Evolutionary conservation across 2,329 filamentous ascomycete genomes (phyloP), one percentile per base, ranked within the genome.

Genomic region (Aspergillus calidoustus): DNA sequence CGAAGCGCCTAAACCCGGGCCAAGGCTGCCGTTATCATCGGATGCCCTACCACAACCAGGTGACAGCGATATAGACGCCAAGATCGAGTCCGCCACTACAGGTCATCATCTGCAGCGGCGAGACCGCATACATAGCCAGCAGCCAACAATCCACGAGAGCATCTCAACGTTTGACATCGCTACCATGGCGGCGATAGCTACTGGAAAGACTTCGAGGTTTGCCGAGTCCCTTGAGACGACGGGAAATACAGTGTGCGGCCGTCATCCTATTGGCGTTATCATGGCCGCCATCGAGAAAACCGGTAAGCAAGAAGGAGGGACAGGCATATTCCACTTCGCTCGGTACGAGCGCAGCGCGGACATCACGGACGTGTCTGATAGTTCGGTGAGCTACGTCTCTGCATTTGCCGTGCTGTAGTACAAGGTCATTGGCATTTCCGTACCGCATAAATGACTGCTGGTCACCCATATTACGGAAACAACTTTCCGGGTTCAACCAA

Each of bases 371-470:
- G 81, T 89, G 1, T 76, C 74, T 17, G 92, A 97, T 66, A 95
- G 89, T 67, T 97, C 93, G 69, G 95, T 99, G 55, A 97, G 93
- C 79, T 99, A 99, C 77, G 93, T 91, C 3, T 94, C 93, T 74
- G 95, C 93, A 3, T 96, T 95, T 82, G 92, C 93, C 8, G 83
- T 93, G 17, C 72, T 93, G 38, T 93, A 71, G 56, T 13, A 25
- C 19, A 23, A 17, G 19, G 31, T 7, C 30, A 19, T 17, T 19
- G 46, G 9, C 46, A 25, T 25, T 8, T 38, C 9, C 31, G 31
- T 1, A 38, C 15, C 15, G 31, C 11, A 41, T 41, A 6, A 41
- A 41, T 41, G 34, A 15, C 1, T 41, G 3, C 15, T 41, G 13
- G 34, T 41, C 15, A 41, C 34, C 13, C 34, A 41, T 41, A 2